A percentile compares a stretch with the other conserved stretches of the same genome.
Evolutionary conservation across 164 flowering plant species (phyloP).

Genomic region (Berberis thunbergii): DNA sequence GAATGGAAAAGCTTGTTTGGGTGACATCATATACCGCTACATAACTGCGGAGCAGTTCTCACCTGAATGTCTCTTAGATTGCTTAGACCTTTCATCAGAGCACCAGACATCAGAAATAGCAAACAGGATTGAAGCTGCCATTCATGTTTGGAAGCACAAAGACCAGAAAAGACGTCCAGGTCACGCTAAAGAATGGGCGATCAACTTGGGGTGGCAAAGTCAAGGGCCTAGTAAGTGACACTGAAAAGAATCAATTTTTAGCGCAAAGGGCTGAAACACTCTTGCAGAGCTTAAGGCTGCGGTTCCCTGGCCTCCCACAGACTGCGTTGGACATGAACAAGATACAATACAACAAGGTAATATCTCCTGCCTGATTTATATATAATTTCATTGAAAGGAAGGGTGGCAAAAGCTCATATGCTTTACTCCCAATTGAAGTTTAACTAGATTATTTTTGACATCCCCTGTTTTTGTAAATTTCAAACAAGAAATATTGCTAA

Average conservation of each 20-base stretch:
- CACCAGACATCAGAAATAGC: slow-evolving; percentile 53
- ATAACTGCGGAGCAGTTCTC: slow-evolving; percentile 53
- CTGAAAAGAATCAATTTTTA: slow-evolving; percentile 34
- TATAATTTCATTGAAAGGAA: background rate
- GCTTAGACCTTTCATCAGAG: slow-evolving; percentile 62
- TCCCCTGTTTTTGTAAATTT: too few species aligned
- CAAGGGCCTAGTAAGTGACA: slow-evolving; percentile 42
- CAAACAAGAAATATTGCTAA: too few species aligned
- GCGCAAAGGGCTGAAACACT: slow-evolving; percentile 65
- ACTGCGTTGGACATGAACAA: slow-evolving; percentile 67
- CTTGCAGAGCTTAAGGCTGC: slow-evolving; percentile 40
- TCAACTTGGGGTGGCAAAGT: slow-evolving; percentile 60
- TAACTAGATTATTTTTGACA: too few species aligned
- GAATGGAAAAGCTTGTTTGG: slow-evolving; percentile 66
- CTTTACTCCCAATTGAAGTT: too few species aligned
- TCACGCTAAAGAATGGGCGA: slow-evolving; percentile 21
- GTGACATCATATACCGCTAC: slow-evolving; percentile 54
- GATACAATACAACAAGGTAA: slow-evolving; percentile 75
- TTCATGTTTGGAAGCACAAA: slow-evolving; percentile 60
- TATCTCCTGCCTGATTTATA: background rate
- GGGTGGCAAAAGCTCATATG: background rate
- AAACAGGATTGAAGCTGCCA: slow-evolving; percentile 57
- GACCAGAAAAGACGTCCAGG: slow-evolving; percentile 19
- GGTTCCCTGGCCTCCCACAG: slow-evolving; percentile 72
- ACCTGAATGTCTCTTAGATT: slow-evolving; percentile 60